phyloP scores from a whole-genome alignment of 805 yeast species.

The Teunomyces atbi region DNA sequence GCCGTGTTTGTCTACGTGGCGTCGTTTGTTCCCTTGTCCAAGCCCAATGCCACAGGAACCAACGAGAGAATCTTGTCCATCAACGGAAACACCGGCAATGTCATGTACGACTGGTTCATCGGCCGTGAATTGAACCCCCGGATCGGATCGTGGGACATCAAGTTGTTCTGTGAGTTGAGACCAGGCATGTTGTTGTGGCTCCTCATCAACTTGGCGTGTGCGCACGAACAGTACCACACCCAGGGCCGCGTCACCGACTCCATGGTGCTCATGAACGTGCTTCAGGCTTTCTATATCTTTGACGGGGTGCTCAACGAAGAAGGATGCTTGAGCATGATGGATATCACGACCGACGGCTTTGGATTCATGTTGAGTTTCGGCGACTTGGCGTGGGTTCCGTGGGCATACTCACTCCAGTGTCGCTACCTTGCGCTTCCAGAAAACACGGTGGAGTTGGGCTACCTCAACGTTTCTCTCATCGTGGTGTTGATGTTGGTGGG shows the following conservation, averaged over 20 bases:
- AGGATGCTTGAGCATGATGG: constrained; percentile 92
- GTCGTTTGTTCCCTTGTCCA: constrained; percentile 62
- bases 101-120: constrained; percentile 89
- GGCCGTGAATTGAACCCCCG: constrained; percentile 96
- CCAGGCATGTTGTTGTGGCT: constrained; percentile 93
- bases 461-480: constrained; percentile 36
- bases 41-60: constrained; percentile 51
- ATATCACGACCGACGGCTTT: constrained; percentile 92
- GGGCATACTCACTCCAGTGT: constrained; percentile 83
- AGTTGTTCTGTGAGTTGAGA: constrained; percentile 87
- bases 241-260: constrained; percentile 68
- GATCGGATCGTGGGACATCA: constrained; percentile 80
- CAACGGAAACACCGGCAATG: constrained; percentile 81
- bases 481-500: constrained; percentile 57
- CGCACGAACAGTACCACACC: constrained; percentile 73
- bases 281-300: constrained; percentile 80
- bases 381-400: constrained; percentile 89
- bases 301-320: constrained; percentile 93
- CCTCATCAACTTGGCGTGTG: constrained; percentile 69
- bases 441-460: constrained; percentile 57
- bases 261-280: constrained; percentile 58
- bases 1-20: constrained; percentile 62
- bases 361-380: constrained; percentile 97
- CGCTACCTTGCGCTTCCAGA: constrained; percentile 64
- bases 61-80: constrained; percentile 72